Evolutionary conservation across 306 rosid genomes (phyloP).

Genomic region (Cucurbita argyrosperma): DNA sequence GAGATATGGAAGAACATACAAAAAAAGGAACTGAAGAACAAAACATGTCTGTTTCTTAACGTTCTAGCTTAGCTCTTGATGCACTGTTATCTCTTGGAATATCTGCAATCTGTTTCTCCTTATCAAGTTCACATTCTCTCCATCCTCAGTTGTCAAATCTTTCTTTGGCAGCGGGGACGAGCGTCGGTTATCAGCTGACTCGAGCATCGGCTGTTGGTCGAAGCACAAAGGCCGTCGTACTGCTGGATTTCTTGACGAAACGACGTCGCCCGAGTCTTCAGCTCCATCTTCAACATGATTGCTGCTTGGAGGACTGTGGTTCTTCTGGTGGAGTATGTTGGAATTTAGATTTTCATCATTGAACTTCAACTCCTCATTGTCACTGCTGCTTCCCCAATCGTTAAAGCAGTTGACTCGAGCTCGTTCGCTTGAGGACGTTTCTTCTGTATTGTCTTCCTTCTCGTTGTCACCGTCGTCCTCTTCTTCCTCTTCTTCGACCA

Average conservation of each 20-base stretch:
- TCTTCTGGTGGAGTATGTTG: slow-evolving; percentile 25
- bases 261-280: not conserved
- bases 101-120: slow-evolving; percentile 26
- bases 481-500: slow-evolving; percentile 68
- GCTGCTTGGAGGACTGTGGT: slow-evolving; percentile 15
- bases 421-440: not conserved
- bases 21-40: not conserved
- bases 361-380: slow-evolving; percentile 17
- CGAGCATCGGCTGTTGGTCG: slow-evolving; percentile 12
- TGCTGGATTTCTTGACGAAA: slow-evolving; percentile 32
- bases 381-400: slow-evolving; percentile 3
- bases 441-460: not conserved
- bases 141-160: slow-evolving; percentile 9
- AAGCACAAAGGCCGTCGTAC: slow-evolving; percentile 43
- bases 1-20: not conserved
- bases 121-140: not conserved
- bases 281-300: slow-evolving; percentile 23
- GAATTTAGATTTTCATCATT: slow-evolving; percentile 46
- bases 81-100: slow-evolving; percentile 35
- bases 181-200: not conserved
- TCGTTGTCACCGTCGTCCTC: not conserved
- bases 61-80: slow-evolving; percentile 11
- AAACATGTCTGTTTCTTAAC: not conserved
- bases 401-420: not conserved
- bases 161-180: slow-evolving; percentile 23